These are phyloP conservation scores for Globisporangium solare DNA, from an alignment of 352 stramenopile species.

Conservation along the genomic window DNA sequence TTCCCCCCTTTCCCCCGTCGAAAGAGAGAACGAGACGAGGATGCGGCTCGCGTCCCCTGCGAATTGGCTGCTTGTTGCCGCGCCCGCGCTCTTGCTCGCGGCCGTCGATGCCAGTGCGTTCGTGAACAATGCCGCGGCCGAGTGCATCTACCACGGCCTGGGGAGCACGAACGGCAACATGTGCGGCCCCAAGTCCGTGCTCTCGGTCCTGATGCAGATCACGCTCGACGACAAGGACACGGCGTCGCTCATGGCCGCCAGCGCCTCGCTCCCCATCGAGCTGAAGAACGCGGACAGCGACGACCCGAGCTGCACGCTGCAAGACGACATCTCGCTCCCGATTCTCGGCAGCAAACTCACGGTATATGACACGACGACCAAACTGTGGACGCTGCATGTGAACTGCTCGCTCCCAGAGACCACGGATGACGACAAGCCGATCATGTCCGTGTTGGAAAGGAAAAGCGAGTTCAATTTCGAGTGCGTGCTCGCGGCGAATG, in stretches of 20 bases:
- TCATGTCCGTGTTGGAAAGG: constrained; percentile 4
- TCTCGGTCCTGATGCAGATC: constrained; percentile 15
- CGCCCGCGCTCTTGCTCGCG: not conserved
- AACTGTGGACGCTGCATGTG: constrained; percentile 17
- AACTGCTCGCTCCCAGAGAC: constrained; percentile 17
- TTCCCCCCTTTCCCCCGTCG: not conserved
- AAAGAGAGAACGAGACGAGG: not conserved
- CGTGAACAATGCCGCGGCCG: constrained; percentile 19
- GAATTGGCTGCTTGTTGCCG: not conserved
- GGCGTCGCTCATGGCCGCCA: not conserved
- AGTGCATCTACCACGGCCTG: constrained; percentile 4
- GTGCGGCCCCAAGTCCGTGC: constrained; percentile 13
- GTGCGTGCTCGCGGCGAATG: constrained; percentile 12
- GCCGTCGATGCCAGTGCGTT: constrained; percentile 13
- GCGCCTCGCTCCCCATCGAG: constrained; percentile 6
- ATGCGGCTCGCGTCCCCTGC: not conserved
- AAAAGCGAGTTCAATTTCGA: constrained; percentile 15
- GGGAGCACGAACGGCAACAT: constrained; percentile 4
- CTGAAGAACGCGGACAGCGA: constrained; percentile 13
- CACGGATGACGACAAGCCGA: constrained; percentile 4
- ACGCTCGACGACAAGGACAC: constrained; percentile 11
- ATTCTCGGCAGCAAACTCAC: constrained; percentile 14
- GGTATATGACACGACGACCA: constrained; percentile 8
- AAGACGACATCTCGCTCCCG: constrained; percentile 13
- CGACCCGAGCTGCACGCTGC: constrained; percentile 16